Evolutionary conservation across 78 protist species (phyloP), one percentile per base, ranked within the genome.

Genomic region (Blattamonas nauphoetae): DNA sequence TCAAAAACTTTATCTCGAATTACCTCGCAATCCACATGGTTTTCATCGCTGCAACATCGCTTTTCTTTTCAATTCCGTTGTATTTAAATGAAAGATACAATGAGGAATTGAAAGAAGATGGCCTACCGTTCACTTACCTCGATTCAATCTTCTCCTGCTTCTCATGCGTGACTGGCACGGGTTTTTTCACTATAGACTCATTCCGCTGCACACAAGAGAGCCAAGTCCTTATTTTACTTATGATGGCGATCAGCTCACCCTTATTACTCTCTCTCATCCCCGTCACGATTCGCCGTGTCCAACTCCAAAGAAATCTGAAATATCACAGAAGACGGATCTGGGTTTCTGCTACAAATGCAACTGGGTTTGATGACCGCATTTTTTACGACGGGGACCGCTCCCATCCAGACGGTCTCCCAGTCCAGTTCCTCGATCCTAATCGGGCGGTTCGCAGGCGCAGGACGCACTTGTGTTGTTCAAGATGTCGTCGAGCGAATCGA

Each of bases 321-420:
- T 4, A 4, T n/a, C 83, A 79, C 41, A 4, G 83, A 79, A 6
- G 21, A 6, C 33, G 4, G 32, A 6, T 6, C 32, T 6, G 83
- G 83, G 41, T 6, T 6, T 4, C 33, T 79, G 45, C 83, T 33
- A 5, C 43, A 33, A 36, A 4, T n/a, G 6, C 83, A 6, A 33
- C 83, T 6, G 83, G 83, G 21, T 55, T 29, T 55, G 71, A 55
- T 55, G 71, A 79, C 4, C 43, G 83, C 83, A 79, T 79, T 79
- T 21, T 33, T 33, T 79, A 33, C 41, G 33, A 6, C 6, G 32
- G 6, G 32, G 43, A 21, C 21, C 42, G 41, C 4, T 4, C 29
- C 41, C 43, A 6, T 79, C 83, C 21, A 33, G 32, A 6, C 41
- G 43, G 83, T 32, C 4, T 21, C 5, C 29, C 29, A 6, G 83